Evolutionary conservation across 352 stramenopile genomes (phyloP), one percentile per base, ranked within the genome.

Genomic region (Globisporangium recalcitrans): DNA sequence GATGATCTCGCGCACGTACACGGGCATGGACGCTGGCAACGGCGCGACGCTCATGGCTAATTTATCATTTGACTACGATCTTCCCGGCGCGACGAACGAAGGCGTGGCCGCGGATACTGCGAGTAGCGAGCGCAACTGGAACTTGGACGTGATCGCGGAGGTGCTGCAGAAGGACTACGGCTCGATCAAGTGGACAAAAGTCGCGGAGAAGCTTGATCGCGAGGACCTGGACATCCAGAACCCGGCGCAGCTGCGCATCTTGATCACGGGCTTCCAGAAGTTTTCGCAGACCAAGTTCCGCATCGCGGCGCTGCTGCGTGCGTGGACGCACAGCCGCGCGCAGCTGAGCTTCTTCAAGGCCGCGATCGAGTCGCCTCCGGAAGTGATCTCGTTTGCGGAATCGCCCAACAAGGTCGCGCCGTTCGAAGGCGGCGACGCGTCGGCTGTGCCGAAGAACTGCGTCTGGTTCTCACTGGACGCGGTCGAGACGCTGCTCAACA

Each of bases 391-490:
- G 52, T 95, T 95, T 57, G 67, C 75, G 5, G 84, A 95, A 27
- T 92, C 82, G 7, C 77, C 85, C 21, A 81, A 85, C 61, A 93
- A 93, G 62, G 70, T 95, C 21, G 79, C 80, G 4, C 84, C 84
- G 9, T 95, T 95, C 60, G 86, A 95, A 77, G 86, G 86, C 16
- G 86, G 84, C n/a, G 84, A 95, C 54, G 86, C 84, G 6, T 91
- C 86, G 40, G 82, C 81, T 11, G 86, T 90, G 7, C 86, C 86
- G 0, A 88, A 92, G 64, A 95, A 95, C 60, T 86, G 84, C 31
- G 81, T 92, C 16, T 95, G 86, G 86, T 95, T 95, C 36, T 95
- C 86, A 21, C 61, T 95, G 4, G 84, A 95, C 63, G 74, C 82
- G 0, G 86, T 95, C 22, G 86, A 95, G 51, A 90, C 86, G 46